Conservation (phyloP, 306 rosid species). For the Prunus davidiana region DNA sequence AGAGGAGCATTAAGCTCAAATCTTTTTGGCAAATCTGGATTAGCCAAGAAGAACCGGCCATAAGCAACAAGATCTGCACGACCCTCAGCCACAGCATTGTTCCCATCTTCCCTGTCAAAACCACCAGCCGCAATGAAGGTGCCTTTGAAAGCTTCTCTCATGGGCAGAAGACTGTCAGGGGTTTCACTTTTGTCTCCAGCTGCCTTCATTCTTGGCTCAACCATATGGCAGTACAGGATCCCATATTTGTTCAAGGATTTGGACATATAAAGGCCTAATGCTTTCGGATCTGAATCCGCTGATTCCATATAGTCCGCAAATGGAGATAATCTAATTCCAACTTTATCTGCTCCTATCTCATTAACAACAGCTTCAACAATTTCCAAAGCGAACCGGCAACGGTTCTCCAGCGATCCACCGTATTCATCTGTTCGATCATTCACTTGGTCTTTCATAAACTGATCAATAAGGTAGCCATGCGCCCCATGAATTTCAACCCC, state of each 20-base stretch:
- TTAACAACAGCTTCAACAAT: slow-evolving; percentile 46
- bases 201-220: slow-evolving; percentile 57
- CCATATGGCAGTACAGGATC: slow-evolving; percentile 58
- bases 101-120: slow-evolving; percentile 46
- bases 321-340: slow-evolving; percentile 68
- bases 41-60: slow-evolving; percentile 51
- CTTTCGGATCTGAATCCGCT: slow-evolving; percentile 52
- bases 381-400: slow-evolving; percentile 53
- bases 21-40: slow-evolving; percentile 72
- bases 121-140: slow-evolving; percentile 58
- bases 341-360: slow-evolving; percentile 59
- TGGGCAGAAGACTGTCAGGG: slow-evolving; percentile 35
- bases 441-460: slow-evolving; percentile 58
- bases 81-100: slow-evolving; percentile 38
- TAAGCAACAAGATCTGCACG: slow-evolving; percentile 40
- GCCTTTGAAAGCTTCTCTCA: slow-evolving; percentile 65
- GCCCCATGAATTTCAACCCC: slow-evolving; percentile 80
- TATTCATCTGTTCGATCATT: slow-evolving; percentile 63
- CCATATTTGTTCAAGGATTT: slow-evolving; percentile 44
- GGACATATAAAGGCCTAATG: slow-evolving; percentile 44
- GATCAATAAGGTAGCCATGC: slow-evolving; percentile 62
- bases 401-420: slow-evolving; percentile 71
- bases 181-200: slow-evolving; percentile 15
- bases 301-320: slow-evolving; percentile 41
- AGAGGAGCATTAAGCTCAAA: slow-evolving; percentile 54